Evolutionary conservation across 306 rosid species (phyloP).

Genomic region (Pterocarpus santalinus): DNA sequence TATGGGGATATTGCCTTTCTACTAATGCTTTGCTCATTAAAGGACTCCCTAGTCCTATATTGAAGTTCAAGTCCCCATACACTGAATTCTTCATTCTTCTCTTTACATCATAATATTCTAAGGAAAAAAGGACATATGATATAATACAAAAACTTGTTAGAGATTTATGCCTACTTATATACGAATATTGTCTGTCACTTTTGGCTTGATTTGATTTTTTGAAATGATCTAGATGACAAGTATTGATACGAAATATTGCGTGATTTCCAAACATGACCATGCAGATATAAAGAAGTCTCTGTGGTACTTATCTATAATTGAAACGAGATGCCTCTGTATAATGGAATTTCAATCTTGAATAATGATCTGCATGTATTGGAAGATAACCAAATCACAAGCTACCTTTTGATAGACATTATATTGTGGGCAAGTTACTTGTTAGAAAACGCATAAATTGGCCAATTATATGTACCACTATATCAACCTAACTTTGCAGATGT

Average conservation of each 20-base stretch:
- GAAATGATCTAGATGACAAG: background rate
- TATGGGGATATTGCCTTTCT: too few relatives aligned
- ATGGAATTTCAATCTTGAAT: background rate
- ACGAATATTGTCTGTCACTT: background rate
- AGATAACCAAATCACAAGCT: constrained; percentile 21
- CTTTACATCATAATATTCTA: too few relatives aligned
- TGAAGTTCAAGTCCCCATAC: too few relatives aligned
- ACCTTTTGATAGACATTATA: constrained; percentile 8
- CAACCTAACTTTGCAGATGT: background rate
- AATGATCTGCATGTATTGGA: background rate
- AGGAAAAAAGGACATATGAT: too few relatives aligned
- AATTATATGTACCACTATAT: background rate
- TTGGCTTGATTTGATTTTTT: background rate
- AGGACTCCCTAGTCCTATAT: too few relatives aligned
- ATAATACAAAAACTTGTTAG: background rate
- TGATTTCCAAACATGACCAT: background rate
- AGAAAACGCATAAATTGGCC: background rate
- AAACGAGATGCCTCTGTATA: background rate
- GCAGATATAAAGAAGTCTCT: background rate
- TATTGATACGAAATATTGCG: background rate
- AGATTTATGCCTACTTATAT: background rate
- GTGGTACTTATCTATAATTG: background rate
- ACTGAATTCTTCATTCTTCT: too few relatives aligned
- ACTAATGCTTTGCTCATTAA: too few relatives aligned
- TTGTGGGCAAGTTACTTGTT: background rate